Evolutionary conservation across 2,329 filamentous ascomycete species (phyloP).

Genomic region (Aspergillus hortae): DNA sequence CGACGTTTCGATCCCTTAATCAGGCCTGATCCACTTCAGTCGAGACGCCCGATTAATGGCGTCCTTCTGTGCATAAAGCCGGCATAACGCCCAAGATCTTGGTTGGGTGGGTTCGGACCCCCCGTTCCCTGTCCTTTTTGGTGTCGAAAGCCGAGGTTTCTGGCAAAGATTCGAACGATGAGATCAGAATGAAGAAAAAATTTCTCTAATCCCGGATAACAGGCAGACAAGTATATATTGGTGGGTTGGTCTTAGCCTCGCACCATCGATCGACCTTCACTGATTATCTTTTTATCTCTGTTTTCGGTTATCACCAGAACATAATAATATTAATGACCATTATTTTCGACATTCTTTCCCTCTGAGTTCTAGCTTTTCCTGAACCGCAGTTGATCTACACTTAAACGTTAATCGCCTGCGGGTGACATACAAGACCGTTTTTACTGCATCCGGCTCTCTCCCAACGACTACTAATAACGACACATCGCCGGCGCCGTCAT

Average conservation of each 20-base stretch:
- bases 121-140: not conserved
- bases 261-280: not conserved
- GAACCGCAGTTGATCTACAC: not conserved
- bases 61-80: constrained; percentile 12
- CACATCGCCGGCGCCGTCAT: not conserved
- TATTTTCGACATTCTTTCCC: not conserved
- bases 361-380: not conserved
- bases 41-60: constrained; percentile 1
- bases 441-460: not conserved
- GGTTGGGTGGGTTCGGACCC: constrained; percentile 3
- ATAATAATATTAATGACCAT: constrained; percentile 1
- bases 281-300: not conserved
- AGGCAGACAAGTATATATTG: not conserved
- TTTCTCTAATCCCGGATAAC: not conserved
- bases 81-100: constrained; percentile 6
- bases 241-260: not conserved
- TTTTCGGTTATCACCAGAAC: not conserved
- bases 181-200: not conserved
- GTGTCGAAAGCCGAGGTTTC: constrained; percentile 7
- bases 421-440: not conserved
- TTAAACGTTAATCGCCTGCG: not conserved
- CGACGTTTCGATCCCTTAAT: constrained; percentile 3
- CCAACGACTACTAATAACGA: not conserved
- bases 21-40: constrained; percentile 9
- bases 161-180: constrained; percentile 1